Evolutionary conservation across 2,329 filamentous ascomycete species (phyloP), one percentile per base, ranked within the genome.

Genomic region (Alternaria viburni): DNA sequence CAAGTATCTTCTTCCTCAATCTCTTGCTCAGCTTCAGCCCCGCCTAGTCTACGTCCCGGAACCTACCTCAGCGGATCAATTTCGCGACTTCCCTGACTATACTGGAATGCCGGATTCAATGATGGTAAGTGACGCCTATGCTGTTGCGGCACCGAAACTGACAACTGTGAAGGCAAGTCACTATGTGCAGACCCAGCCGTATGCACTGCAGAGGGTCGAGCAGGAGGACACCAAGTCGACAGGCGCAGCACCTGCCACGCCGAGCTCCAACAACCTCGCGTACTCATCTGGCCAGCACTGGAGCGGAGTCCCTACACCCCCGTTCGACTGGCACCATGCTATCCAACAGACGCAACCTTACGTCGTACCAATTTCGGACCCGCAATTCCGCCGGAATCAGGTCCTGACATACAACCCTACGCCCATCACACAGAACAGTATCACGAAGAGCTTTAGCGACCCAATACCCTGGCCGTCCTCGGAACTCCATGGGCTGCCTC

Each of bases 21-120:
- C 17, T 28, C 28, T 55, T 50, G 36, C 59, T 15, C 54, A 64
- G 15, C 45, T 50, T 17, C 64, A 61, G 11, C 32, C 62, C 23
- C 51, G 46, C 30, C 23, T 61, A 21, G 15, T 54, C 21, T 64
- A 57, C 58, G 41, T 17, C 11, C 41, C 47, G 36, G 28, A 59
- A 51, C 41, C 41, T 21, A 61, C 54, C 43, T 30, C n/a, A 46
- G 17, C 46, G 30, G 8, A 49, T 25, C 47, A 51, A 10, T 28
- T 54, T 25, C 15, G 51, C 30, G 28, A 50, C 51, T 15, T 45
- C 44, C 44, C n/a, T 6, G 46, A 60, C 32, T 47, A 11, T 15
- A 13, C 52, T 15, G 30, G 59, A 54, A 74, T 72, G 66, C 61
- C 65, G 26, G 71, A 69, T 26, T 46, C 67, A 10, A 51, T 58